phyloP scores from a whole-genome alignment of 164 flowering plant species.

The Berberis thunbergii region DNA sequence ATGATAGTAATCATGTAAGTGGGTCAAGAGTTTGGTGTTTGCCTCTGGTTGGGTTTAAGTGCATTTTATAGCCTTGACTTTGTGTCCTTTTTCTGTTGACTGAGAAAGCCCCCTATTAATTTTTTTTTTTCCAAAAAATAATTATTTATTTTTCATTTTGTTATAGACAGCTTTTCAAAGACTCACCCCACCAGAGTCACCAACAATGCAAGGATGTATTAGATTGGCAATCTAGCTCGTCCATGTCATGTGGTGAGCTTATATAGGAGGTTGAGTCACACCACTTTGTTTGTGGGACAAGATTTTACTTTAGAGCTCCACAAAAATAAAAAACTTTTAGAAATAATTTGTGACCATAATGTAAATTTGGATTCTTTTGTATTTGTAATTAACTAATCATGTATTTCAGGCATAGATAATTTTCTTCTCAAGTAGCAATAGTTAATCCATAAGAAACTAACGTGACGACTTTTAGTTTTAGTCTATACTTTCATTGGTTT shows the following conservation, averaged over 20 bases:
- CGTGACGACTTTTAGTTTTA: too few species aligned
- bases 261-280: neutral
- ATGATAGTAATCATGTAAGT: too few species aligned
- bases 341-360: too few species aligned
- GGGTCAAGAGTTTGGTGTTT: too few species aligned
- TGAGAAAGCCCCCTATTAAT: neutral
- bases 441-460: too few species aligned
- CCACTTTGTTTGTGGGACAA: neutral
- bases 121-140: neutral
- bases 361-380: too few species aligned
- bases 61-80: slow-evolving; percentile 14
- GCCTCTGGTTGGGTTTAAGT: too few species aligned
- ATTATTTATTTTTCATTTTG: neutral
- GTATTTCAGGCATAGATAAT: too few species aligned
- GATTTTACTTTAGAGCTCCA: neutral
- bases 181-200: neutral
- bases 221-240: neutral
- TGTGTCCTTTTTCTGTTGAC: neutral
- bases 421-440: too few species aligned
- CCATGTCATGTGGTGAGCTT: neutral
- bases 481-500: too few species aligned
- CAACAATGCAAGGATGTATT: neutral
- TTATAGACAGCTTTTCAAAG: neutral
- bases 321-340: too few species aligned
- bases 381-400: too few species aligned